Percentiles rank a stretch among this genome's conserved stretches.
Conservation (phyloP, 495 filamentous ascomycete genomes). For the Aspergillus avenaceus region DNA sequence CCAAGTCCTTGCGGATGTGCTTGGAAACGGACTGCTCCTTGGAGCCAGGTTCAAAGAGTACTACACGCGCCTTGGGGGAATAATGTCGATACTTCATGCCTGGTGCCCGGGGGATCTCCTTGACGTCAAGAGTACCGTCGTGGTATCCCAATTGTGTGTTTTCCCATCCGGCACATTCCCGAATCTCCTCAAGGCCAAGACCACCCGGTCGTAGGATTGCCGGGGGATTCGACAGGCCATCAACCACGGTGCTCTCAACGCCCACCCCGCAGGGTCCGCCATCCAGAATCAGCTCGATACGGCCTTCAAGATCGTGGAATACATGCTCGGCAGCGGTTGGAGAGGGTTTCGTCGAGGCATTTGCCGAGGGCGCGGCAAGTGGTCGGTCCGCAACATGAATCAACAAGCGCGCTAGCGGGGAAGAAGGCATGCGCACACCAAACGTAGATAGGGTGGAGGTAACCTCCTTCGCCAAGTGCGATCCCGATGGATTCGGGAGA, state of each 20-base stretch:
- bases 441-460: slow-evolving; percentile 81
- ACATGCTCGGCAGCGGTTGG: slow-evolving; percentile 91
- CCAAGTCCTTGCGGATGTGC: slow-evolving; percentile 33
- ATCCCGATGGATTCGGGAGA: slow-evolving; percentile 67
- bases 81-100: slow-evolving; percentile 99
- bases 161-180: slow-evolving; percentile 75
- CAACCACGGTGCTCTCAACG: slow-evolving; percentile 95
- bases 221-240: slow-evolving; percentile 77
- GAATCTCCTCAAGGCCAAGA: slow-evolving; percentile 79
- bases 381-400: slow-evolving; percentile 73
- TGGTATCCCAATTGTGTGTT: slow-evolving; percentile 68
- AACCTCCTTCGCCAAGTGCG: slow-evolving; percentile 76
- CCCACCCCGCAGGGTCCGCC: slow-evolving; percentile 83
- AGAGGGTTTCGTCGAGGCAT: slow-evolving; percentile 86
- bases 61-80: slow-evolving; percentile 81
- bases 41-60: slow-evolving; percentile 66
- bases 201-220: slow-evolving; percentile 84
- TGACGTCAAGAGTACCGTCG: slow-evolving; percentile 48
- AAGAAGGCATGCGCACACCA: slow-evolving; percentile 83
- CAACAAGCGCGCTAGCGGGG: slow-evolving; percentile 76
- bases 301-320: slow-evolving; percentile 72
- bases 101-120: slow-evolving; percentile 68
- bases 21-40: slow-evolving; percentile 25
- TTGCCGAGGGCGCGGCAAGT: slow-evolving; percentile 91
- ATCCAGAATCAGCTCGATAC: slow-evolving; percentile 87